These are phyloP conservation scores for Lentithecium fluviatile DNA, from an alignment of 495 filamentous ascomycete genomes.

Conservation along the genomic window DNA sequence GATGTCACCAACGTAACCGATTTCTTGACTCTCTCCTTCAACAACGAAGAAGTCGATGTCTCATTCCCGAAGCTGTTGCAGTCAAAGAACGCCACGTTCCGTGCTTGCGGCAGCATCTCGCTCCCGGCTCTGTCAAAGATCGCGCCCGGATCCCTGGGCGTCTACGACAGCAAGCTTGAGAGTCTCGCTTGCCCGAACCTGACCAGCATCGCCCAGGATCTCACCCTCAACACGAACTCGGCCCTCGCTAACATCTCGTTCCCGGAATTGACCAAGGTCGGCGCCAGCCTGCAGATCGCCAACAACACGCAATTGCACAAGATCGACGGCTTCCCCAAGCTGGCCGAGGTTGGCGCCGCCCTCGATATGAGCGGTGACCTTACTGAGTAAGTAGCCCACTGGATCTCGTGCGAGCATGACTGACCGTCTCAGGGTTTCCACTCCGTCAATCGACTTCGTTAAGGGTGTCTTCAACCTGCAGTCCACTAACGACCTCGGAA, in stretches of 20 bases:
- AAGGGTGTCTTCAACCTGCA: slow-evolving; percentile 84
- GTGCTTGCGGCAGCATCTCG: slow-evolving; percentile 71
- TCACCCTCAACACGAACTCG: slow-evolving; percentile 78
- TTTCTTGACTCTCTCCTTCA: slow-evolving; percentile 60
- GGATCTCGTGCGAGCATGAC: neutral
- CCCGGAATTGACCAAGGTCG: slow-evolving; percentile 62
- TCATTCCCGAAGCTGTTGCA: slow-evolving; percentile 72
- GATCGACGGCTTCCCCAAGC: slow-evolving; percentile 63
- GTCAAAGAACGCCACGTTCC: slow-evolving; percentile 82
- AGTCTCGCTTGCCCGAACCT: slow-evolving; percentile 74
- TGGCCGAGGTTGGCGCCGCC: slow-evolving; percentile 74
- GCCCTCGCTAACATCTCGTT: slow-evolving; percentile 75
- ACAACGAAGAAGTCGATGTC: slow-evolving; percentile 58
- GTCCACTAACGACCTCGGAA: slow-evolving; percentile 54
- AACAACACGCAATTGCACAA: slow-evolving; percentile 75
- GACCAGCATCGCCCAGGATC: slow-evolving; percentile 62
- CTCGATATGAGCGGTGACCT: slow-evolving; percentile 88
- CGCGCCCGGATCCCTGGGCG: slow-evolving; percentile 70
- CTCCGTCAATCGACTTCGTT: slow-evolving; percentile 71
- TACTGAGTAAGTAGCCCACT: slow-evolving; percentile 60
- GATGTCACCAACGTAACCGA: slow-evolving; percentile 67
- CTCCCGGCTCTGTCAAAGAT: slow-evolving; percentile 75
- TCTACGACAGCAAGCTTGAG: slow-evolving; percentile 75
- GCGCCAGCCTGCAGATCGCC: slow-evolving; percentile 76
- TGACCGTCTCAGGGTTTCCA: slow-evolving; percentile 56